Evolutionary conservation across 192 early-diverging fungal genomes (phyloP).

Genomic region (Geosiphon pyriformis): DNA sequence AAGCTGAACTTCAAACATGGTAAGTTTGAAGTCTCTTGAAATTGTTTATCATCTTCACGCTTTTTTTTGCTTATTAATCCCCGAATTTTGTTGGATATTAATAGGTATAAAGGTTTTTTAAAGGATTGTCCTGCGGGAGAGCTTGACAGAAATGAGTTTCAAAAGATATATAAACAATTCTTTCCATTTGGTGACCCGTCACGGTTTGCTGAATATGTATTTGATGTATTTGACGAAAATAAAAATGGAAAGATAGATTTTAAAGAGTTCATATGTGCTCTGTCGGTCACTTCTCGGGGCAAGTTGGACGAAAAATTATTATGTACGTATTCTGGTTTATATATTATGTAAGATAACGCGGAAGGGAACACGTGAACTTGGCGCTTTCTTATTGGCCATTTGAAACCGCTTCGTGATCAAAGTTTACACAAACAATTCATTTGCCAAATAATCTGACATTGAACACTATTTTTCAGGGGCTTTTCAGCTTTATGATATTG

Average conservation of each 20-base stretch:
- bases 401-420: too few species aligned
- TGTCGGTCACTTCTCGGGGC: constrained; percentile 81
- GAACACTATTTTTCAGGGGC: constrained; percentile 52
- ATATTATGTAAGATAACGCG: not conserved
- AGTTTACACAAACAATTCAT: too few species aligned
- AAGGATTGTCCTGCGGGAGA: constrained; percentile 87
- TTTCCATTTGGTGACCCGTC: constrained; percentile 96
- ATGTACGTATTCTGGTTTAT: constrained; percentile 46
- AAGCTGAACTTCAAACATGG: constrained; percentile 95
- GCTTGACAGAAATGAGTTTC: constrained; percentile 80
- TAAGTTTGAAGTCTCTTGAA: constrained; percentile 26
- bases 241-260: constrained; percentile 88
- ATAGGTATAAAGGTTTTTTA: constrained; percentile 88
- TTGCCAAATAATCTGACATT: too few species aligned
- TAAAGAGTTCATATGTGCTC: constrained; percentile 83
- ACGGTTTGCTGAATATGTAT: constrained; percentile 85
- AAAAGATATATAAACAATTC: constrained; percentile 91
- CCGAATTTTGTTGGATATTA: not conserved
- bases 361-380: constrained; percentile 24
- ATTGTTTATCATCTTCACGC: too few species aligned
- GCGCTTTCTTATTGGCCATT: not conserved
- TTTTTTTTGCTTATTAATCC: not conserved
- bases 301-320: constrained; percentile 78
- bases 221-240: constrained; percentile 87
- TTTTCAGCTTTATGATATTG: constrained; percentile 88